Evolutionary conservation across 768 basidiomycete species (phyloP).

Genomic region (Collybia sp.): DNA sequence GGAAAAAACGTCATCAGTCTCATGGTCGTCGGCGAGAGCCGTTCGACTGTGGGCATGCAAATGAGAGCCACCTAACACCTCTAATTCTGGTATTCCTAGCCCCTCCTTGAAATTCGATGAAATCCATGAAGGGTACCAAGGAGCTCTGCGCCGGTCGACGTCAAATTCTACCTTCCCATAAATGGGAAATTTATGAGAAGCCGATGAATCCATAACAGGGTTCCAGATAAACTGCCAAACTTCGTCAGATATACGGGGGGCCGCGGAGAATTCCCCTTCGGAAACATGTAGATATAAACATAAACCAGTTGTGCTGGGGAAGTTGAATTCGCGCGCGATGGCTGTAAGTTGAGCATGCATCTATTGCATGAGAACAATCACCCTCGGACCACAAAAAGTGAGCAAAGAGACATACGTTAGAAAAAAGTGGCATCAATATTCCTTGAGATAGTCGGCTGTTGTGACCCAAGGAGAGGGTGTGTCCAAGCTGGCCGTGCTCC

Average conservation of each 20-base stretch:
- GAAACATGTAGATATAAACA: constrained; percentile 71
- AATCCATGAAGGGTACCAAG: constrained; percentile 76
- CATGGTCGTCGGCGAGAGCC: constrained; percentile 27
- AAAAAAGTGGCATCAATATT: constrained; percentile 68
- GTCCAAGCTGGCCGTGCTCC: constrained; percentile 55
- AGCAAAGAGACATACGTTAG: constrained; percentile 44
- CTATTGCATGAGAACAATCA: constrained; percentile 27
- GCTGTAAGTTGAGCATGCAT: constrained; percentile 73
- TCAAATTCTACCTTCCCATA: constrained; percentile 85
- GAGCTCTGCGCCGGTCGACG: constrained; percentile 68
- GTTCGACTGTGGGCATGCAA: constrained; percentile 52
- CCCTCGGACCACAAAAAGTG: constrained; percentile 2
- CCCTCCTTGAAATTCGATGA: constrained; percentile 40
- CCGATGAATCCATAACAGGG: constrained; percentile 44
- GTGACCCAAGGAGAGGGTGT: constrained; percentile 55
- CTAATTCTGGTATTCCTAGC: constrained; percentile 30
- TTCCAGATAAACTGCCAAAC: constrained; percentile 72
- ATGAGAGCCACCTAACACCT: too few relatives aligned
- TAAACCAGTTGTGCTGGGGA: constrained; percentile 72
- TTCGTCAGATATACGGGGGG: constrained; percentile 75
- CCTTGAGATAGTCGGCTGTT: constrained; percentile 61
- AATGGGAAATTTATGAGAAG: constrained; percentile 47
- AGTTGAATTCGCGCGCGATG: constrained; percentile 78
- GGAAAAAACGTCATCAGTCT: constrained; percentile 29
- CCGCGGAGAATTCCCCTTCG: constrained; percentile 49